These are phyloP conservation scores for Oxyria digyna DNA, from an alignment of 148 eudicot genomes.

Conservation along the genomic window DNA sequence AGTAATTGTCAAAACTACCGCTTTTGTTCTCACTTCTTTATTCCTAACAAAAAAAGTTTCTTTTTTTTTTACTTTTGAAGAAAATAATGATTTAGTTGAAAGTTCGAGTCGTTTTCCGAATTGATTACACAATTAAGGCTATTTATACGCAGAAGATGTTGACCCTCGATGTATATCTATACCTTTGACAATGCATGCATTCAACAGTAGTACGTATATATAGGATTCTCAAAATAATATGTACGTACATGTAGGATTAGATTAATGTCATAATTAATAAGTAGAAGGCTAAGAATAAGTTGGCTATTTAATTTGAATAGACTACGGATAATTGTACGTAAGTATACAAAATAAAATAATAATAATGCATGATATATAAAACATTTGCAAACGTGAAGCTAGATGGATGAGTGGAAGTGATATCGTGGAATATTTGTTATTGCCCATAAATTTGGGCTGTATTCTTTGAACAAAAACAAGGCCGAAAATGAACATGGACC, in stretches of 20 bases:
- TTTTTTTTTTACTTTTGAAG: background rate
- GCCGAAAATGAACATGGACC: background rate
- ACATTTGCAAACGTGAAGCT: background rate
- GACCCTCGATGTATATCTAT: no score
- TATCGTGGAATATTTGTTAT: conserved; percentile 3
- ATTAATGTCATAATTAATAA: background rate
- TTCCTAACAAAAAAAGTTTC: background rate
- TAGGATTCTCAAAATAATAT: no score
- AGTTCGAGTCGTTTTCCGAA: no score
- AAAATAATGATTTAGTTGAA: background rate
- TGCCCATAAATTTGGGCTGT: background rate
- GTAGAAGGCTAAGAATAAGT: background rate
- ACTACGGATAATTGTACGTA: background rate
- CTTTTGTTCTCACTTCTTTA: background rate
- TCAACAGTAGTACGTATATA: no score
- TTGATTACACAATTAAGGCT: background rate
- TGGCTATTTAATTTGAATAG: background rate
- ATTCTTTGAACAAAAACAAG: background rate
- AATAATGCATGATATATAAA: no score
- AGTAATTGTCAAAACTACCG: background rate
- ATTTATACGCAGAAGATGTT: background rate
- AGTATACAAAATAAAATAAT: background rate
- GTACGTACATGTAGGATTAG: background rate
- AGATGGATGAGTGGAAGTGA: background rate
- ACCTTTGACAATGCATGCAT: background rate